Conservation (phyloP, 2,329 filamentous ascomycete genomes). For the Cladosporium phlei region DNA sequence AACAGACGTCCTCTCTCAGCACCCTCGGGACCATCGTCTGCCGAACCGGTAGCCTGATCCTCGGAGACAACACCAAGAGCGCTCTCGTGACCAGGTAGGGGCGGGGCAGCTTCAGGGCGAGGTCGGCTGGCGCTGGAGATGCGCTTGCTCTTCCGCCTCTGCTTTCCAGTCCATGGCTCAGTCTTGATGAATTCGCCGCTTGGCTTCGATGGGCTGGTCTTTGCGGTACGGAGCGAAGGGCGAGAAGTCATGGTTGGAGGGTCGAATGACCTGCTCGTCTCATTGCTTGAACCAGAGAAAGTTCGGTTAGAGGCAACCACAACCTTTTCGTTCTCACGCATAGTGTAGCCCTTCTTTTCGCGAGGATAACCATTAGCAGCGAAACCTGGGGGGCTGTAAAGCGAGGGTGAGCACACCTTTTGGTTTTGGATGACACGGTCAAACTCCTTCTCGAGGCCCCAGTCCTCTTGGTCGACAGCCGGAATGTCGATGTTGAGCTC, state of each 20-base stretch:
- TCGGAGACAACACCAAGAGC: constrained; percentile 62
- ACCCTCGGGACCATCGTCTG: constrained; percentile 61
- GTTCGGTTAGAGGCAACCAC: constrained; percentile 76
- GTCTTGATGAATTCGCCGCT: constrained; percentile 87
- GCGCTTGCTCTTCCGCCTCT: constrained; percentile 61
- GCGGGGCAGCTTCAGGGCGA: constrained; percentile 64
- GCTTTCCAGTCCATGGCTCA: constrained; percentile 89
- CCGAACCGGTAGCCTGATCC: constrained; percentile 56
- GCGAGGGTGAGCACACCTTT: constrained; percentile 65
- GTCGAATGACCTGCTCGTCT: constrained; percentile 43
- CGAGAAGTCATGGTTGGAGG: constrained; percentile 10
- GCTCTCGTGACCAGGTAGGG: constrained; percentile 81
- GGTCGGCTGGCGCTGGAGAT: constrained; percentile 44
- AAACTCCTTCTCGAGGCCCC: constrained; percentile 87
- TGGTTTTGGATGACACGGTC: constrained; percentile 91
- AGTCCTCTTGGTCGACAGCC: constrained; percentile 55
- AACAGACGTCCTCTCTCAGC: constrained; percentile 84
- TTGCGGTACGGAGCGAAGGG: constrained; percentile 43
- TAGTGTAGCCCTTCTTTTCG: constrained; percentile 92
- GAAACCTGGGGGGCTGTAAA: constrained; percentile 19
- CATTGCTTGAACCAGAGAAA: constrained; percentile 38
- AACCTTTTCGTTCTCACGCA: constrained; percentile 97
- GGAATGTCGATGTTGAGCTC: constrained; percentile 63
- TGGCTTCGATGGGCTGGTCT: constrained; percentile 71
- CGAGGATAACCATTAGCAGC: constrained; percentile 44